A percentile compares a stretch with the other conserved stretches of the same genome.
phyloP scores from a whole-genome alignment of 2,329 filamentous ascomycete genomes.

The Trematosphaeria pertusa region DNA sequence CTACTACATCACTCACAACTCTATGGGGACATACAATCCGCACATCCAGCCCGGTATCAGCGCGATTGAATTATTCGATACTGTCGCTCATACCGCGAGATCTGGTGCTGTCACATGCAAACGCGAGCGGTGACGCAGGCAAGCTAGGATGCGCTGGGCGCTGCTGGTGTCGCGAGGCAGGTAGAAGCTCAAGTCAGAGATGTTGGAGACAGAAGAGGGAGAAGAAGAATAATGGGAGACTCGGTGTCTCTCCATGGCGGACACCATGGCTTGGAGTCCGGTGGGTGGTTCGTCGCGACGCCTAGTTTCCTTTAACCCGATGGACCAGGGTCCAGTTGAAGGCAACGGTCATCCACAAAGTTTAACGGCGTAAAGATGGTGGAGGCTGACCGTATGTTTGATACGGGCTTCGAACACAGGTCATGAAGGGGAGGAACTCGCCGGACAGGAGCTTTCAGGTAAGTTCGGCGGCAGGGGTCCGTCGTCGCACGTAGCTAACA shows the following conservation, averaged over 20 bases:
- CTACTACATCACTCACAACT: slow-evolving; percentile 96
- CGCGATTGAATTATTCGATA: slow-evolving; percentile 94
- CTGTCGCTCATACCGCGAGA: no score
- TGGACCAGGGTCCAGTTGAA: slow-evolving; percentile 1
- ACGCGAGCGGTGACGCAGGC: slow-evolving; percentile 22
- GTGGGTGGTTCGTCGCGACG: slow-evolving; percentile 2
- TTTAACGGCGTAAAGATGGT: no score
- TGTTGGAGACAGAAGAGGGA: slow-evolving; percentile 5
- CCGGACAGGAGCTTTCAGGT: no score
- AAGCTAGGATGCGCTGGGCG: slow-evolving; percentile 13
- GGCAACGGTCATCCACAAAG: no score
- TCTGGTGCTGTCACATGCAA: slow-evolving; percentile 37
- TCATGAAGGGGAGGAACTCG: no score
- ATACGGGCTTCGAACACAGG: no score
- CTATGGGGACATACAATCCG: slow-evolving; percentile 96
- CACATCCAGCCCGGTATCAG: slow-evolving; percentile 93
- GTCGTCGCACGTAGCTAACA: no score
- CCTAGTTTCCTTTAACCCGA: slow-evolving; percentile 16
- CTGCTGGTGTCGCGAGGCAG: background rate
- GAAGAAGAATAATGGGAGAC: slow-evolving; percentile 11
- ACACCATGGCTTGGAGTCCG: background rate
- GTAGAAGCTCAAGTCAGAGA: background rate
- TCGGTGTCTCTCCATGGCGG: slow-evolving; percentile 6
- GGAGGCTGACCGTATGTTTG: no score
- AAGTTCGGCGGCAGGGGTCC: no score